These are phyloP conservation scores for Boletus pseudo-olivaceus DNA, from an alignment of 768 basidiomycete genomes.

Conservation along the genomic window DNA sequence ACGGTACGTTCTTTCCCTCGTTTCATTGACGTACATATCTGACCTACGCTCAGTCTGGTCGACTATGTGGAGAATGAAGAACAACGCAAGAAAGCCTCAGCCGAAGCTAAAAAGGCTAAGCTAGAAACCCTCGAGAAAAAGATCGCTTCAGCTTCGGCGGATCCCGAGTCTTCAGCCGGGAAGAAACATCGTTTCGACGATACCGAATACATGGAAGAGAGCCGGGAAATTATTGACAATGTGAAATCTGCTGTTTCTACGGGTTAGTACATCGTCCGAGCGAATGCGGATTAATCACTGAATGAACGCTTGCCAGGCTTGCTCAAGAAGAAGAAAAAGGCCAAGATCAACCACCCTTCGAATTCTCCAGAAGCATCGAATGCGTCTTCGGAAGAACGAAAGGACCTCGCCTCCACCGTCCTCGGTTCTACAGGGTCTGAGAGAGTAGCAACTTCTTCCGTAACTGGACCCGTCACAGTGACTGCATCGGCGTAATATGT, in stretches of 20 bases:
- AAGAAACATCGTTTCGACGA: conserved; percentile 92
- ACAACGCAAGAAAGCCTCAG: conserved; percentile 71
- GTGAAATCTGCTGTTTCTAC: conserved; percentile 88
- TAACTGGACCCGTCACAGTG: conserved; percentile 4
- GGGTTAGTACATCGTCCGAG: conserved; percentile 45
- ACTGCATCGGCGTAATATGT: conserved; percentile 16
- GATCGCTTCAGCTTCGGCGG: conserved; percentile 42
- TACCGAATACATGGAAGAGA: conserved; percentile 88
- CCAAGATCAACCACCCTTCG: conserved; percentile 38
- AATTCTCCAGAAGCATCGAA: conserved; percentile 23
- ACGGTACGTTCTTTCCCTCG: conserved; percentile 50
- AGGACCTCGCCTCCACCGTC: background rate
- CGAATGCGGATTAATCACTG: background rate
- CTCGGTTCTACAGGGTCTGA: background rate
- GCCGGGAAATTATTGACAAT: conserved; percentile 82
- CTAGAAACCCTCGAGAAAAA: conserved; percentile 82
- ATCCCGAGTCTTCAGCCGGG: conserved; percentile 52
- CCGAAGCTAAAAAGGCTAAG: conserved; percentile 76
- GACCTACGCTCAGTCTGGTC: conserved; percentile 52
- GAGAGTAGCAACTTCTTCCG: conserved; percentile 1
- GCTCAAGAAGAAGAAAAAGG: conserved; percentile 74
- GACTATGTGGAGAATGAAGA: conserved; percentile 85
- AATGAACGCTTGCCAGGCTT: conserved; percentile 46
- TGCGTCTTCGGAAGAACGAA: conserved; percentile 4
- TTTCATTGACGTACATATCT: background rate